Base-by-base conservation (phyloP, 2,329 filamentous ascomycete genomes). In the Alternaria consortialis region DNA sequence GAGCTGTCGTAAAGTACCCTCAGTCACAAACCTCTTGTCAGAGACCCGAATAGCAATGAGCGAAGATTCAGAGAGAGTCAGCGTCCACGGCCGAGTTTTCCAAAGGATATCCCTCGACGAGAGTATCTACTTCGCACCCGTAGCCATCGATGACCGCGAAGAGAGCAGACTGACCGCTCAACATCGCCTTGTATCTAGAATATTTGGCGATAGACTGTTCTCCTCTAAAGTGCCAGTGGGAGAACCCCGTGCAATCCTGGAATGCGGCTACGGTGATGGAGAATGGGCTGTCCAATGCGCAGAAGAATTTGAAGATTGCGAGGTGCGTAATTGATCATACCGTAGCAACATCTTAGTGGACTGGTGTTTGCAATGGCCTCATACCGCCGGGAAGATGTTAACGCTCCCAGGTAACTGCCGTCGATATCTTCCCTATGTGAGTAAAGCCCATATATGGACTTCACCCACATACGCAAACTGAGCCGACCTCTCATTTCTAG, bases 201-300 rank as follows among this genome's bases (percentile, higher is more conserved):
- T 80, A 7, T 77, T 75, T 37, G 72, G 70, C 4, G 66, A 71
- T 15, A 54, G 64, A 23, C 58, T 79, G 3, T 75, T 73, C 40
- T 74, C 76, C 51, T 68, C 74, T 29, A 63, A 62, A 8, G 67
- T 80, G 31, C 57, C 68, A 8, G 63, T 71, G 5, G 43, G 15
- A 23, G 53, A 75, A 17, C 79, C 79, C 12, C 56, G 36, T 11
- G 75, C 70, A n/a, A 68, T 80, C 37, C 62, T 80, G 17, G 79
- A 80, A 8, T 80, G 77, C 56, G 79, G 79, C 6, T 80, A 80
- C 64, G 79, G 79, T 31, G 69, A 70, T 34, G 78, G 77, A 1
- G 69, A 77, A 46, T 80, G 78, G 78, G 74, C 71, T 4, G 68
- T 77, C 9, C 70, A 76, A 29, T 72, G 77, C 53, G 78, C 78